Evolutionary conservation across 2,329 filamentous ascomycete species (phyloP), one percentile per base, ranked within the genome.

Genomic region (Colletotrichum costaricense): DNA sequence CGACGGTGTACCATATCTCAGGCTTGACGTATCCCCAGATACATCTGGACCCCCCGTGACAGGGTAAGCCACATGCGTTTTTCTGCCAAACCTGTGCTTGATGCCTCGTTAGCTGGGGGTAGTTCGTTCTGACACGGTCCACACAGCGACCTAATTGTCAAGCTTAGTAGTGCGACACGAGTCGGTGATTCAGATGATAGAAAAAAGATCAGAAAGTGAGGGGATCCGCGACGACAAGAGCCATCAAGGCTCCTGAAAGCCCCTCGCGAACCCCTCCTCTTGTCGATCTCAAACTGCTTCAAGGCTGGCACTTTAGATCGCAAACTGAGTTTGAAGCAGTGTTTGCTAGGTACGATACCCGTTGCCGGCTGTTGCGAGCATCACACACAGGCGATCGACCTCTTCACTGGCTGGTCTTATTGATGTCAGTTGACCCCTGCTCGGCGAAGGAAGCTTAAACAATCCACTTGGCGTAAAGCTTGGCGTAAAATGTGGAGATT

Each of bases 381-480:
- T 58, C 38, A 35, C 24, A 49, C 24, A 9, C 33, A 35, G 60
- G 42, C 46, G 66, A 26, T 60, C 33, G 46, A 33, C 35, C 30
- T 55, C 19, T 19, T 38, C 14, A 30, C 54, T 42, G 46, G 65
- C 46, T 26, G 59, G 24, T 72, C 24, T 59, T 49, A 46, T 59
- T 63, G 46, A 54, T 49, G 60, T 42, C 46, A 26, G 33, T 9
- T 35, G 22, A 33, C 42, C 70, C 66, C 26, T 38, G 60, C 42
- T 65, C 22, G 6, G 69, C 33, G 35, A 63, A 54, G 59, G 55
- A 65, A 73, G 67, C 55, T 73, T 62, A 52, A 49, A 59, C 52
- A 58, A 38, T 22, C 33, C 22, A 33, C 35, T 64, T 70, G 60
- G 70, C 60, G 49, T 60, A 55, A 70, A 70, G 67, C 60, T 70